Percentiles rank a stretch among this genome's conserved stretches.
Conservation (phyloP, 2,329 filamentous ascomycete species). For the Metarhizium album region DNA sequence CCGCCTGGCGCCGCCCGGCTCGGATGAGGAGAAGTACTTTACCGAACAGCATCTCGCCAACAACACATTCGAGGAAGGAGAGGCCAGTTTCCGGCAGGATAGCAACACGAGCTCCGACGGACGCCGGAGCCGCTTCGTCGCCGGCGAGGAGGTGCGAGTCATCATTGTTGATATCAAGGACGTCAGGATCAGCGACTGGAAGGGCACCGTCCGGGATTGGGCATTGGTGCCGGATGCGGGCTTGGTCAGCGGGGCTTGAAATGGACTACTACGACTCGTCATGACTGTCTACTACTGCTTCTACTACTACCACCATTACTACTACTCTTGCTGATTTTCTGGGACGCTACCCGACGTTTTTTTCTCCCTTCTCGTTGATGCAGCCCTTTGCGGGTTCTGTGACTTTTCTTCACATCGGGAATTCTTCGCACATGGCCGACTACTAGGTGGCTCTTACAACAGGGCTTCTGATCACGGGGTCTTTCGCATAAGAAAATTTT, state of each 20-base stretch:
- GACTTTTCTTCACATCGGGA: neutral
- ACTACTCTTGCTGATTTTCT: neutral
- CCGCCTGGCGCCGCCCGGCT: constrained; percentile 57
- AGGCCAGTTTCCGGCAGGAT: constrained; percentile 20
- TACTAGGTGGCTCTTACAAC: neutral
- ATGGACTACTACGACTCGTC: neutral
- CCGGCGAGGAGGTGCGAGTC: constrained; percentile 74
- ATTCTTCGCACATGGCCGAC: neutral
- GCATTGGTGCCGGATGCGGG: constrained; percentile 30
- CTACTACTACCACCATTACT: neutral
- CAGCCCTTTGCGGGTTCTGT: neutral
- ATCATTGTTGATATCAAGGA: constrained; percentile 77
- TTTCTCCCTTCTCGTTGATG: too few relatives aligned
- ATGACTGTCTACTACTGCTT: neutral
- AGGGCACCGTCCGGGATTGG: constrained; percentile 83
- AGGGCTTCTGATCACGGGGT: neutral
- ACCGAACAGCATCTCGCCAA: constrained; percentile 78
- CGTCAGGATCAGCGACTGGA: constrained; percentile 87
- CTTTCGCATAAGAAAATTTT: neutral
- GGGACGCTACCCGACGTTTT: neutral
- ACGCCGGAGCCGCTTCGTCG: constrained; percentile 57
- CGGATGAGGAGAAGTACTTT: constrained; percentile 77
- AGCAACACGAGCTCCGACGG: constrained; percentile 36
- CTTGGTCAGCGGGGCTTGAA: constrained; percentile 30
- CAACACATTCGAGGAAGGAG: constrained; percentile 66